Base-by-base conservation (phyloP, 179 eudicot genomes). In the Monotropa hypopitys region DNA sequence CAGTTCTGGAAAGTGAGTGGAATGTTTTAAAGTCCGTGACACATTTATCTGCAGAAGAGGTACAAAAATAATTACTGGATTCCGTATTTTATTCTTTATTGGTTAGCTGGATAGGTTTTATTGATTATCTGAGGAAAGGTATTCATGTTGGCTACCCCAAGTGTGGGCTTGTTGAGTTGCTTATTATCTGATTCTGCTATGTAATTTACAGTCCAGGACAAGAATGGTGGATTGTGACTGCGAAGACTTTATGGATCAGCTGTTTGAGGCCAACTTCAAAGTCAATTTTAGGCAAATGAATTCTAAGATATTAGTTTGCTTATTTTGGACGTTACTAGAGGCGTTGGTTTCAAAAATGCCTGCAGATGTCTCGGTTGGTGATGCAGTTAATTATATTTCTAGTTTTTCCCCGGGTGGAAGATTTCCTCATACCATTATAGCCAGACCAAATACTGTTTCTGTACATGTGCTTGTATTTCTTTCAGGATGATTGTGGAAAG, bases 291-390 rank as follows among this genome's bases (percentile, higher is more conserved):
- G 68, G 72, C 84, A 84, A 70, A 81, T 92, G 82, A 88, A 89
- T 88, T 79, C 85, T 57, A 83, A 81, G 84, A 85, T 94, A 62
- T 76, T 94, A 61, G 81, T 86, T 43, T 85, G 83, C 68, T 76
- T 88, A 81, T 90, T 89, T 80, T 89, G 89, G 97, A 86, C 87
- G 78, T 79, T 87, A 54, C 81, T 84, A 6, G 84, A 87, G 88
- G 87, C 84, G 63, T 84, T 84, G 38, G 73, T 82, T 74, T 81
- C 86, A 54, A 75, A 74, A 62, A 53, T 78, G 80, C 87, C 92
- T 66, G 74, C 84, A 69, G 83, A 84, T 74, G 76, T 50, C 50
- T 78, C 78, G 91, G 89, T 88, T 82, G 43, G 85, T 85, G 66
- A 61, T 84, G 38, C 67, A 21, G 33, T 59, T 50, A 16, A 69